A percentile compares a stretch with the other conserved stretches of the same genome.
Evolutionary conservation across 2,329 filamentous ascomycete genomes (phyloP).

Genomic region (Neobulgaria alba): DNA sequence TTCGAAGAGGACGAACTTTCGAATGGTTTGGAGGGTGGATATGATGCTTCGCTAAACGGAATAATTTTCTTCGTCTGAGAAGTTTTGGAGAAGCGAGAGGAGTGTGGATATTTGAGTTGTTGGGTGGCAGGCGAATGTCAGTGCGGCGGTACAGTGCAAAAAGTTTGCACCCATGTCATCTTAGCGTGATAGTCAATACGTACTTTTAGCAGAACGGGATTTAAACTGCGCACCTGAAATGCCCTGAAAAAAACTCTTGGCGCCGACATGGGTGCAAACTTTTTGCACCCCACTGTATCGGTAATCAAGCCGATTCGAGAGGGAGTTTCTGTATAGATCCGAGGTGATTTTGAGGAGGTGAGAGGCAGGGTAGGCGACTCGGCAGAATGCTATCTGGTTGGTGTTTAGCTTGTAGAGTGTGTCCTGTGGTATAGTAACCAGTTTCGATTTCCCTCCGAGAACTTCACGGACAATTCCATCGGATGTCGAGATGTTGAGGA

Average conservation of each 20-base stretch:
- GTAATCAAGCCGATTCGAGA: constrained; percentile 62
- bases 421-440: constrained; percentile 32
- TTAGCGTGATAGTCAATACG: too few species aligned
- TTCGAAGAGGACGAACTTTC: constrained; percentile 8
- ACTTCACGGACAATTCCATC: constrained; percentile 35
- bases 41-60: constrained; percentile 12
- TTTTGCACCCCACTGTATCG: too few species aligned
- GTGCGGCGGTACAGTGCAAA: too few species aligned
- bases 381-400: constrained; percentile 59
- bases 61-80: constrained; percentile 9
- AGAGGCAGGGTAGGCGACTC: constrained; percentile 56
- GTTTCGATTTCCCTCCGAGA: constrained; percentile 1
- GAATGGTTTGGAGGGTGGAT: constrained; percentile 1
- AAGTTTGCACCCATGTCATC: too few species aligned
- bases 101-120: constrained; percentile 5
- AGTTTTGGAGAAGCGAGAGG: constrained; percentile 8
- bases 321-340: constrained; percentile 46
- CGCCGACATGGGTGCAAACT: too few species aligned
- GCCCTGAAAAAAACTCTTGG: too few species aligned
- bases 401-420: constrained; percentile 62
- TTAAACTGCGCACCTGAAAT: too few species aligned
- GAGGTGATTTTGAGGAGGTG: constrained; percentile 57
- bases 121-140: constrained; percentile 33
- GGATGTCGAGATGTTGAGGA: constrained; percentile 56
- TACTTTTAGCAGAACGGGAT: too few species aligned